Evolutionary conservation across 106 monocot genomes (phyloP), one percentile per base, ranked within the genome.

Genomic region (Dioscorea alata): DNA sequence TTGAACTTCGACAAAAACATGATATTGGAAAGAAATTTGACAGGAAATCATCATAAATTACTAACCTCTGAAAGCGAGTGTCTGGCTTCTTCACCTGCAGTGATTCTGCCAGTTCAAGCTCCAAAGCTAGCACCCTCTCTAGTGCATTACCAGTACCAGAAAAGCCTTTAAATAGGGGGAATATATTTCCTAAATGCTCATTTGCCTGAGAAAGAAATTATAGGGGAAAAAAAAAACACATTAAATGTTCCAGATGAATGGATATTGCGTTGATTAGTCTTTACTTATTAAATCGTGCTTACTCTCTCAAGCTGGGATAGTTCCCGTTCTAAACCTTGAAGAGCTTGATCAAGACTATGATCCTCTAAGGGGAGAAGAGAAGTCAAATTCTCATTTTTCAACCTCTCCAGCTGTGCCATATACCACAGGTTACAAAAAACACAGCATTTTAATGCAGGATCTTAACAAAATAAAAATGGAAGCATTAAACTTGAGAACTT

Each of bases 91-190:
- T 89, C 60, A 66, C 70, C 67, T 92, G 86, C 75, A 97, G 63
- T 82, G 92, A 65, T 80, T 89, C 82, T 59, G 89, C 97, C 61
- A 92, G 85, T 65, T 97, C 92, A 59, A 92, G 82, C 73, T 97
- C 97, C 74, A 92, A 69, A 12, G 97, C 86, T 61, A 92, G 87
- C 18, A 97, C 92, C 64, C 81, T 89, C 72, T 89, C 85, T 59
- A 88, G 73, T 76, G 92, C 71, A 89, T 84, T 97, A 51, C 82
- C 86, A 70, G 65, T 74, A 23, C 80, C 80, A 72, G 76, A 66
- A 35, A 85, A 68, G 58, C 79, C 83, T 71, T 87, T 85, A 61
- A 90, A 92, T 54, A 60, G 63, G 59, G 89, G 92, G 59, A 79
- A 97, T 59, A 92, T 71, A 68, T 49, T 87, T 50, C 66, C 79